Base-by-base conservation (phyloP, 164 flowering plant species). In the Berberis thunbergii region DNA sequence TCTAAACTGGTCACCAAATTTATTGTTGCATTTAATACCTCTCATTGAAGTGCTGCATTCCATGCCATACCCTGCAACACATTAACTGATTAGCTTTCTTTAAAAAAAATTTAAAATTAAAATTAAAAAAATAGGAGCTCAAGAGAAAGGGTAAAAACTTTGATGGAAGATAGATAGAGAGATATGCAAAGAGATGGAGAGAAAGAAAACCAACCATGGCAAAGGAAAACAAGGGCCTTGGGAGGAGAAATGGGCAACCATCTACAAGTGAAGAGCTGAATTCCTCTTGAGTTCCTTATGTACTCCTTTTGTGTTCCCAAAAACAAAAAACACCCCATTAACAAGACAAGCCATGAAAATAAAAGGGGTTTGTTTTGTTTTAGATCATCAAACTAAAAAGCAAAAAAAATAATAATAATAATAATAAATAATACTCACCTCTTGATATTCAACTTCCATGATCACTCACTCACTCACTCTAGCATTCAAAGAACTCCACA, bases 31-130 rank as follows among this genome's bases (percentile, higher is more conserved):
- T 65, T 65, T 50, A 72, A 72, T 86, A 92, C 97, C 97, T 85
- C 69, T 89, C 98, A 92, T 92, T 87, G 70, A 89, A 38, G 76
- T 73, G 66, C 98, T 84, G 88, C 98, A 92, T 68, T 92, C 98
- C 96, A 89, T 89, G 63, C 97, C 98, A 79, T 92, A 92, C 10
- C 98, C 98, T 92, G 89, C 81, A 80, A 78, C 7, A 2, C 61
- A 64, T 43, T 4, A 49, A 59, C 43, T 8, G 8, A 59, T 26
- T 26, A 26, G 26, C 26, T 7, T 10, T 4, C 61, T 43, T 8
- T 59, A 50, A 50, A 46, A n/a, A 43, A 59, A 59, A 43, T n/a
- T n/a, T n/a, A 13, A 59, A 45, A 38, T 12, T 26, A 12, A 3
- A 59, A 59, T 41, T 12, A 2, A 41, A 3, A 62, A 42, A 59